Evolutionary conservation across 352 stramenopile genomes (phyloP).

Genomic region (Thalassiosira mediterranea): DNA sequence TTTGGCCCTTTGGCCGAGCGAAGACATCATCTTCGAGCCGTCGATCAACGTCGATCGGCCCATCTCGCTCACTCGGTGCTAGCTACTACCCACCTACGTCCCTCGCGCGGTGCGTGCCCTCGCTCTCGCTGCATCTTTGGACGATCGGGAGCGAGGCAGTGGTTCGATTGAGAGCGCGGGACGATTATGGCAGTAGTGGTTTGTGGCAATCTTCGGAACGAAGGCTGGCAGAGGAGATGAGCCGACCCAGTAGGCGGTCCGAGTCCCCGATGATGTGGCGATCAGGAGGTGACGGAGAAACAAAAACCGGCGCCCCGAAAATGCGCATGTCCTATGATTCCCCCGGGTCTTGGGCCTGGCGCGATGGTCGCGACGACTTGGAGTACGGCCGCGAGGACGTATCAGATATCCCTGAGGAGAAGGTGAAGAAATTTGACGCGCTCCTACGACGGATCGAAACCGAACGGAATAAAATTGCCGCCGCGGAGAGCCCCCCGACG

Average conservation of each 20-base stretch:
- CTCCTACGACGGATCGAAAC: conserved; percentile 28
- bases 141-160: too few relatives aligned
- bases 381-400: background rate
- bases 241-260: background rate
- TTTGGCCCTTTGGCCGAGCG: too few relatives aligned
- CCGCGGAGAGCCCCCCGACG: background rate
- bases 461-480: conserved; percentile 24
- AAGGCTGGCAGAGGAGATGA: too few relatives aligned
- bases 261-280: background rate
- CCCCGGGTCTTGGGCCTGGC: conserved; percentile 5
- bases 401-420: conserved; percentile 13
- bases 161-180: too few relatives aligned
- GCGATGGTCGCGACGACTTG: conserved; percentile 24
- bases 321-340: conserved; percentile 15
- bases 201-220: background rate
- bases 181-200: too few relatives aligned
- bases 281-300: background rate
- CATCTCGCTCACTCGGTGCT: too few relatives aligned
- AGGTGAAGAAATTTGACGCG: conserved; percentile 30
- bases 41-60: too few relatives aligned
- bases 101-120: background rate
- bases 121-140: background rate
- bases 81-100: background rate
- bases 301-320: background rate
- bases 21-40: too few relatives aligned